Base-by-base conservation (phyloP, 140 eudicot genomes). In the Oenanthe javanica region DNA sequence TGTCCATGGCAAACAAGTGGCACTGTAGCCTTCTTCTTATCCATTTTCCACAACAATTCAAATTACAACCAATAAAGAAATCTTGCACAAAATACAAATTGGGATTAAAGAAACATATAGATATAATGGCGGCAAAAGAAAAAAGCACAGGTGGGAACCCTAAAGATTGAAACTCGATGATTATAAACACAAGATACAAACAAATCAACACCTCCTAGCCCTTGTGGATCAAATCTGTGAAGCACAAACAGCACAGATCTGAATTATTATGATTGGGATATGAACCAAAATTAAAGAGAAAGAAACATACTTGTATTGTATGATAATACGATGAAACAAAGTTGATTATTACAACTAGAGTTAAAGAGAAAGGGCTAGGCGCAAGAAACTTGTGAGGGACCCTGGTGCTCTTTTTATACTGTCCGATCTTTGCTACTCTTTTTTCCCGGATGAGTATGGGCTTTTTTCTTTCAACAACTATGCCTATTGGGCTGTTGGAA, bases 161-260 rank as follows among this genome's bases (percentile, higher is more conserved):
- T 86, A 61, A 81, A 73, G 78, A 52, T 80, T 77, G 43, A 59
- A 51, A 50, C 66, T 77, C 76, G 86, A 72, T 63, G 38, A 63
- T 63, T 23, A 61, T n/a, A 9, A n/a, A 59, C 12, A 61, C 38
- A 61, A 61, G 36, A 61, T n/a, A 61, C 74, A 77, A 21, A 85
- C 77, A 86, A 87, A 91, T 91, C 91, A 91, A 80, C 91, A 87
- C 90, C 96, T 84, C 87, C 96, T 87, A 86, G 90, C 92, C 94
- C 96, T 79, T 81, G 77, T 27, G 70, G 75, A 77, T 76, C 77
- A 81, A 61, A 82, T 87, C 80, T 75, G 82, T 81, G 23, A 71
- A 72, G 77, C 15, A 77, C 55, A 54, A 75, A 86, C 70, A 63
- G 16, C 45, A 86, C 84, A 86, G 86, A 84, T 80, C 83, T 72